These are phyloP conservation scores for Aspergillus ostianus DNA, from an alignment of 495 filamentous ascomycete genomes.

Conservation along the genomic window DNA sequence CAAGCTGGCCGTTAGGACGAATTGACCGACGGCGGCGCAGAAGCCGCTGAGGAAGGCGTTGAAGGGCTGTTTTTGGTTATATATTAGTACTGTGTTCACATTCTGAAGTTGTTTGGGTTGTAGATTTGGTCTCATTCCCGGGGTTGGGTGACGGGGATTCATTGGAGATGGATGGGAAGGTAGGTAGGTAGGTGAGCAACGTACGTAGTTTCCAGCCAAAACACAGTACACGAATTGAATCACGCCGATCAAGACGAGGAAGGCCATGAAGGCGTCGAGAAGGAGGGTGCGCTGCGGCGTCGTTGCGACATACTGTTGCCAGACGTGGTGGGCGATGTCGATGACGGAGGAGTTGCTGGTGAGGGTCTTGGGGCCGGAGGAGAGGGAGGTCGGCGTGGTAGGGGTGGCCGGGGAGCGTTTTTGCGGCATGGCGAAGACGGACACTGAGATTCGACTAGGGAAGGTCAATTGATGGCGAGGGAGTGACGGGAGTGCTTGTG, in stretches of 20 bases:
- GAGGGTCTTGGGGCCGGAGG: constrained; percentile 43
- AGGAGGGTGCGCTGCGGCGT: constrained; percentile 92
- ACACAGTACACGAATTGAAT: constrained; percentile 95
- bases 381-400: constrained; percentile 37
- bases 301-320: constrained; percentile 69
- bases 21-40: constrained; percentile 92
- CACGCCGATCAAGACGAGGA: constrained; percentile 79
- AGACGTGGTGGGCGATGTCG: constrained; percentile 56
- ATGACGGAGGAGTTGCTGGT: constrained; percentile 46
- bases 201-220: constrained; percentile 89
- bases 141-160: neutral
- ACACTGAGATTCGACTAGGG: constrained; percentile 32
- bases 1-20: constrained; percentile 86
- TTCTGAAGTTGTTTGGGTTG: neutral
- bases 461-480: neutral
- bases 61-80: constrained; percentile 66
- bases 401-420: constrained; percentile 45
- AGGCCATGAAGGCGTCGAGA: constrained; percentile 88
- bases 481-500: constrained; percentile 9
- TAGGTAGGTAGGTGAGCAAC: constrained; percentile 22
- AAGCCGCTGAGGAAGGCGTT: constrained; percentile 98
- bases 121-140: neutral
- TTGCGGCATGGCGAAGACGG: constrained; percentile 41
- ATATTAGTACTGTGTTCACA: neutral
- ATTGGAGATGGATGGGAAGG: neutral